These are phyloP conservation scores for Tripterygium wilfordii DNA, from an alignment of 177 flowering plant genomes.

Conservation along the genomic window DNA sequence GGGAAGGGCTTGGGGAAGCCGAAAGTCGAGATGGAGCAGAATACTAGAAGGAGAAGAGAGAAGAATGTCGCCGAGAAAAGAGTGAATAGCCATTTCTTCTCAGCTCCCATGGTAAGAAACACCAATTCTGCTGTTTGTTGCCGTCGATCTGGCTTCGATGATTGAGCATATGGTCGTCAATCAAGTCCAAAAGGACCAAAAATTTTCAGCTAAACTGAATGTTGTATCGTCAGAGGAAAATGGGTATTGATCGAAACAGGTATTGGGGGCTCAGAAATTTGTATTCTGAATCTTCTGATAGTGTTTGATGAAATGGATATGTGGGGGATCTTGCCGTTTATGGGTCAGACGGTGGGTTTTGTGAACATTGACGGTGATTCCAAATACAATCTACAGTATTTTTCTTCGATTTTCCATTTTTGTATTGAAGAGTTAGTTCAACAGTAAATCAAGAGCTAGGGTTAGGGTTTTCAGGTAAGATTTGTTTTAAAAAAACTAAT, in stretches of 20 bases:
- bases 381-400: too few relatives aligned
- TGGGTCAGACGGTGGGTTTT: too few relatives aligned
- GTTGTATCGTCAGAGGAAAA: background rate
- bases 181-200: too few relatives aligned
- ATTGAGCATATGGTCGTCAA: slow-evolving; percentile 14
- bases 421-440: too few relatives aligned
- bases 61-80: slow-evolving; percentile 68
- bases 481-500: too few relatives aligned
- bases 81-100: slow-evolving; percentile 79
- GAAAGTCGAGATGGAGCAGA: slow-evolving; percentile 55
- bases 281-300: too few relatives aligned
- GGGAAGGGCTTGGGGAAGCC: slow-evolving; percentile 32
- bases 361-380: too few relatives aligned
- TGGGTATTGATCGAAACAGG: background rate
- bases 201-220: background rate
- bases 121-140: background rate
- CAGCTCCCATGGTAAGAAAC: slow-evolving; percentile 53
- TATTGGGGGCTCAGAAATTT: too few relatives aligned
- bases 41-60: slow-evolving; percentile 53
- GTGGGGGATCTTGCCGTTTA: slow-evolving; percentile 7
- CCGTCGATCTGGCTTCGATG: slow-evolving; percentile 1
- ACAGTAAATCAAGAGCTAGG: too few relatives aligned
- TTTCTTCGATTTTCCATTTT: too few relatives aligned
- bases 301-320: background rate
- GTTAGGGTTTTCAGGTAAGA: slow-evolving; percentile 16